Evolutionary conservation across 1,284 basidiomycete genomes (phyloP), one percentile per base, ranked within the genome.

Genomic region (Marasmius sp.): DNA sequence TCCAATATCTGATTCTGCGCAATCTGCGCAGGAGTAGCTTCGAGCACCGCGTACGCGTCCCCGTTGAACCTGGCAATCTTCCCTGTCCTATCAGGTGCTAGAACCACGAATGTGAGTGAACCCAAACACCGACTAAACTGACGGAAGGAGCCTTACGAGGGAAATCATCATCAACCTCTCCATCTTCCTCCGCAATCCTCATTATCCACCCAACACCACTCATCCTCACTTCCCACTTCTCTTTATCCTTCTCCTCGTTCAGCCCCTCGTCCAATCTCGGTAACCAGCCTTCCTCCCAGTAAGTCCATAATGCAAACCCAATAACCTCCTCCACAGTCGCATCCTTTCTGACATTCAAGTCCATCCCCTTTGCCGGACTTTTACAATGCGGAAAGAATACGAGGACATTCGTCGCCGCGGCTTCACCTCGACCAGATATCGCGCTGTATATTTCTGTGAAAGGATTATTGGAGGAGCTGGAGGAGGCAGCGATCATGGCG

Each of bases 131-230:
- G 47, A 14, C 34, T 27, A 20, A 50, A 47, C n/a, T n/a, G 11
- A 33, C 61, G 43, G 36, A 55, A 20, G 57, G 50, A 47, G 58
- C 71, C 86, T 67, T 70, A 95, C 94, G 89, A 36, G 97, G 97
- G 70, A 97, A 99, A 75, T 99, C 97, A 72, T 98, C 97, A 72
- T 99, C 97, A 0, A 98, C 95, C 74, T 98, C 95, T 16, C 97
- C 97, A 73, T 98, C 95, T 57, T 96, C 94, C 71, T 99, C 97
- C 8, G 96, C 94, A 61, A 99, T 95, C 62, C 95, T 82, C 75
- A 99, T 74, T n/a, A 94, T 89, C 96, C 97, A 99, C 0, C 93
- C 95, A 1, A 93, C 81, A 0, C 93, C 92, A 48, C 85, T 89
- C 59, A 93, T 77, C 67, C 76, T 79, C 6, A 80, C 79, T n/a